A percentile compares a stretch with the other conserved stretches of the same genome.
Evolutionary conservation across 139 green algal genomes (phyloP).

Genomic region (Dunaliella sp.): DNA sequence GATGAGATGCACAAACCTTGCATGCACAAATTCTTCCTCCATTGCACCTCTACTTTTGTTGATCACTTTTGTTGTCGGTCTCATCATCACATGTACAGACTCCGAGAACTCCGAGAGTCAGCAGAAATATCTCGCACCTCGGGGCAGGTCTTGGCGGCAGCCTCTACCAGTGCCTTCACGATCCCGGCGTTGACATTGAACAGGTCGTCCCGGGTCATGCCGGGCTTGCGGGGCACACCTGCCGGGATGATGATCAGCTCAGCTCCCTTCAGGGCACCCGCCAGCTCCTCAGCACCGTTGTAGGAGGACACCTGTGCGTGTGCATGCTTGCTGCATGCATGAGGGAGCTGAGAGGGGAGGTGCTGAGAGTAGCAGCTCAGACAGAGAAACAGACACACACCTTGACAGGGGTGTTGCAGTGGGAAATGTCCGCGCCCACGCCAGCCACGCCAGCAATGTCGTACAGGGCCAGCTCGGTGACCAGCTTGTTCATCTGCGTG

Average conservation of each 20-base stretch:
- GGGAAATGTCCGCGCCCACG: conserved; percentile 90
- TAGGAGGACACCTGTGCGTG: conserved; percentile 75
- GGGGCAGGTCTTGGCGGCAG: conserved; percentile 74
- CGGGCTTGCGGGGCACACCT: conserved; percentile 89
- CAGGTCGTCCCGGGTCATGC: conserved; percentile 98
- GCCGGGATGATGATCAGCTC: conserved; percentile 97
- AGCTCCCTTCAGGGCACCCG: conserved; percentile 63
- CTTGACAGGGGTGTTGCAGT: conserved; percentile 88
- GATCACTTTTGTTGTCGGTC: no score
- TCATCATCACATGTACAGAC: no score
- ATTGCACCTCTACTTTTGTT: no score
- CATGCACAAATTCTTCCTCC: no score
- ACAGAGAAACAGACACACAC: no score
- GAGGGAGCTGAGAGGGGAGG: no score
- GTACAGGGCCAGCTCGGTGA: conserved; percentile 92
- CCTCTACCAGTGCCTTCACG: conserved; percentile 79
- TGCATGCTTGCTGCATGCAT: no score
- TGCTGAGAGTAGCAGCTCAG: no score
- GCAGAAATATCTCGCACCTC: conserved; percentile 11
- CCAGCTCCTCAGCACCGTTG: conserved; percentile 76
- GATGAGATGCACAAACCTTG: no score
- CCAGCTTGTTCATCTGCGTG: conserved; percentile 81
- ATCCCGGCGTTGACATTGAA: conserved; percentile 99
- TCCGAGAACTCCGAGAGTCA: no score
- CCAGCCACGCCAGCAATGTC: conserved; percentile 91